Evolutionary conservation across 2,329 filamentous ascomycete genomes (phyloP), one percentile per base, ranked within the genome.

Genomic region (Hortaea sp.): DNA sequence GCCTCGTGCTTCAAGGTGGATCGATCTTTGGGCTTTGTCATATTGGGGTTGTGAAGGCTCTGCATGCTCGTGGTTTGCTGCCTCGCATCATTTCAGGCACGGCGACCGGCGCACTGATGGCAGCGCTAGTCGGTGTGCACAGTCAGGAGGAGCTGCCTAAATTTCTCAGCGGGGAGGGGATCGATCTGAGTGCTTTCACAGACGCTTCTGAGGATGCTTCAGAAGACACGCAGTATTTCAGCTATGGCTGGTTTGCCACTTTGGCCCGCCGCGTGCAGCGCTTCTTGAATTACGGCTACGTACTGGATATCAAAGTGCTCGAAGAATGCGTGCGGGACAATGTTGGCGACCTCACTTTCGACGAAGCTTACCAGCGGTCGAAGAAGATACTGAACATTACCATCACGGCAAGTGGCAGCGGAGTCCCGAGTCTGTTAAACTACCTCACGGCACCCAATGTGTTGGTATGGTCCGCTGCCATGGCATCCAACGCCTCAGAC

Each of bases 371-470:
- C 60, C 78, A 82, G 43, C 79, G 81, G 50, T 95, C 88, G 35
- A 92, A 92, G 61, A 75, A 88, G 43, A 81, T 94, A 3, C 70
- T 97, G 55, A 95, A 95, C 62, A 95, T 97, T 53, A 95, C 88
- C 0, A 82, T 95, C 20, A 85, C 85, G 0, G 86, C 84, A 1
- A 81, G 80, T 20, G 80, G 79, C 5, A 79, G 82, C 50, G 87
- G 86, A 31, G 80, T 90, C 1, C 89, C 89, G 1, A 88, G 84
- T 41, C 69, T 95, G 30, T 76, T 97, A 31, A 97, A 95, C 65
- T 92, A 95, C 61, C 74, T 95, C 43, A 95, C 89, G 1, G 86
- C 90, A 2, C 90, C 90, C 3, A 90, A 95, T 60, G 88, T 95
- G 78, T 74, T 94, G 46, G 88, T 89, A 52, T 85, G 84, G 79